These are phyloP conservation scores for Herpetomonas samuelpessoai DNA, from an alignment of 208 protist genomes.

Conservation along the genomic window DNA sequence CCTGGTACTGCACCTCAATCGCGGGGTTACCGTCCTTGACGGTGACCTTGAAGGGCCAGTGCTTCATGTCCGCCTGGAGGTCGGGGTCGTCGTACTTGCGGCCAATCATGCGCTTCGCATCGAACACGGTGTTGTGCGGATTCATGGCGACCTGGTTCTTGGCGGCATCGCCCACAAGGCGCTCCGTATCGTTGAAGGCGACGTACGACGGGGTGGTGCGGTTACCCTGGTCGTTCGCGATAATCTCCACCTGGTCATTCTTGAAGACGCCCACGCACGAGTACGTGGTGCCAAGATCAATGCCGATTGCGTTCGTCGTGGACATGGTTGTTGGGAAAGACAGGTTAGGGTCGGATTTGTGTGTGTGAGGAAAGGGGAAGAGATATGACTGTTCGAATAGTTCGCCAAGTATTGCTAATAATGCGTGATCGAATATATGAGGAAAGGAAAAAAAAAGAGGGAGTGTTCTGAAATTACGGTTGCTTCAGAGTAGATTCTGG, in stretches of 20 bases:
- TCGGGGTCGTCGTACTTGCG: conserved; percentile 89
- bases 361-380: too few species aligned
- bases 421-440: too few species aligned
- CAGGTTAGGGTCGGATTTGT: too few species aligned
- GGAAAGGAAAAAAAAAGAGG: too few species aligned
- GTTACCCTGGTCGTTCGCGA: conserved; percentile 92
- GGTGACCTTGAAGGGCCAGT: conserved; percentile 89
- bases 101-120: conserved; percentile 92
- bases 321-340: too few species aligned
- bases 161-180: conserved; percentile 86
- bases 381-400: too few species aligned
- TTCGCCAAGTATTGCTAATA: too few species aligned
- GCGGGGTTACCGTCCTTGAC: conserved; percentile 86
- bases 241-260: conserved; percentile 93
- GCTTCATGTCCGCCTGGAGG: conserved; percentile 96
- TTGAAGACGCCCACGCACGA: too few species aligned
- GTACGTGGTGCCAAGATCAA: too few species aligned
- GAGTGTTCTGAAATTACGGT: too few species aligned
- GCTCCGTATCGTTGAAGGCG: conserved; percentile 94
- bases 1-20: conserved; percentile 69
- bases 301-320: too few species aligned
- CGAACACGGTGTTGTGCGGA: conserved; percentile 90
- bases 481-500: too few species aligned
- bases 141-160: conserved; percentile 92
- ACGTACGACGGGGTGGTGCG: conserved; percentile 96